Conservation (phyloP, 2,329 filamentous ascomycete genomes). For the Nothopassalora personata region DNA sequence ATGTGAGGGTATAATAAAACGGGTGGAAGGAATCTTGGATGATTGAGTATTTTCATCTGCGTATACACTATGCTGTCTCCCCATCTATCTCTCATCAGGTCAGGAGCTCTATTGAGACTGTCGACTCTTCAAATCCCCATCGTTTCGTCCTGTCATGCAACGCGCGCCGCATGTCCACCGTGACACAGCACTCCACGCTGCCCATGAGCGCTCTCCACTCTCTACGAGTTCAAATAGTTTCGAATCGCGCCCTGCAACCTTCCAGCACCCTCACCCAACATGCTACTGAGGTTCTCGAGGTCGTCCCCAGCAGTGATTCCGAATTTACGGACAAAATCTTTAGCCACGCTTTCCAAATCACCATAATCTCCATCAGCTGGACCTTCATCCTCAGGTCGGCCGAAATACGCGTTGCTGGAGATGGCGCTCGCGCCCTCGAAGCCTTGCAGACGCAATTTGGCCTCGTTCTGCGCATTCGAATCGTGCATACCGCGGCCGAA, state of each 20-base stretch:
- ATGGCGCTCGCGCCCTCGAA: slow-evolving; percentile 92
- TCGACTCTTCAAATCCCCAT: background rate
- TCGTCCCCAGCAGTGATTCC: slow-evolving; percentile 95
- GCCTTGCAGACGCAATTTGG: slow-evolving; percentile 78
- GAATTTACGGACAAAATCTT: slow-evolving; percentile 92
- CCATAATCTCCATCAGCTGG: slow-evolving; percentile 70
- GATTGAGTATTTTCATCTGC: background rate
- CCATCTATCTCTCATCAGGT: background rate
- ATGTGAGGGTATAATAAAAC: no score
- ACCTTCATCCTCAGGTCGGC: slow-evolving; percentile 65
- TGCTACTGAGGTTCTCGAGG: slow-evolving; percentile 78
- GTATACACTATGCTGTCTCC: background rate
- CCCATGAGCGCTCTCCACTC: background rate
- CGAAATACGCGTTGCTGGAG: slow-evolving; percentile 96
- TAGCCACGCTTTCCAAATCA: slow-evolving; percentile 86
- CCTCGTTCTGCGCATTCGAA: slow-evolving; percentile 72
- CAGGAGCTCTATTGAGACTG: background rate
- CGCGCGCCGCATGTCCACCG: background rate
- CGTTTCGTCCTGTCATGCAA: background rate
- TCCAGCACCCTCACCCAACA: slow-evolving; percentile 78
- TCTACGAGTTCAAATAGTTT: slow-evolving; percentile 32
- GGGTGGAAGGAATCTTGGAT: no score
- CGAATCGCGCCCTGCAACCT: slow-evolving; percentile 65
- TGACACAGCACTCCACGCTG: background rate
- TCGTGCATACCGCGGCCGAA: slow-evolving; percentile 89